phyloP scores from a whole-genome alignment of 768 basidiomycete genomes.

The Leucosporidium creatinivorum region DNA sequence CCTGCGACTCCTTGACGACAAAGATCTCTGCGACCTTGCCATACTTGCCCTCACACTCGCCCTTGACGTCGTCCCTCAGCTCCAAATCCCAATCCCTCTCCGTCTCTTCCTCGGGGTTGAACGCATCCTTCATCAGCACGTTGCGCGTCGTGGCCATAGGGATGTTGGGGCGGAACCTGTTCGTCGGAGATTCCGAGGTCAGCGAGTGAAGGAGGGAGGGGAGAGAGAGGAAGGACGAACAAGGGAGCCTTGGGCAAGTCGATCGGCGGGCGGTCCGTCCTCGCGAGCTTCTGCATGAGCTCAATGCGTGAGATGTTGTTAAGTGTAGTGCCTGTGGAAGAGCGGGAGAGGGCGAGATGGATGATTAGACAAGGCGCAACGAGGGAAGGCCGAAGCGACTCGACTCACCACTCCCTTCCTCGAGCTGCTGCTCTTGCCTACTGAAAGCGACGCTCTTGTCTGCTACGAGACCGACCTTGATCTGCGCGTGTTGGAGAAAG shows the following conservation, averaged over 20 bases:
- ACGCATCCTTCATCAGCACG: slow-evolving; percentile 81
- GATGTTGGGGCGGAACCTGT: slow-evolving; percentile 67
- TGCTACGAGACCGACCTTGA: slow-evolving; percentile 32
- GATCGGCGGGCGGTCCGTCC: slow-evolving; percentile 49
- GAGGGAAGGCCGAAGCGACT: not conserved
- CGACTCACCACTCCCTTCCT: slow-evolving; percentile 71
- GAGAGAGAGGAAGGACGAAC: not conserved
- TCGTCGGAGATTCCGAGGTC: not conserved
- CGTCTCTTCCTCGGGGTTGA: slow-evolving; percentile 94
- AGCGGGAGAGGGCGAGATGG: not conserved
- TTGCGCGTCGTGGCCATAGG: slow-evolving; percentile 44
- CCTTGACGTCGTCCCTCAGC: slow-evolving; percentile 90
- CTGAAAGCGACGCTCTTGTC: slow-evolving; percentile 29
- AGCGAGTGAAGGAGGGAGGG: not conserved
- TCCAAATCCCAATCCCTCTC: slow-evolving; percentile 95
- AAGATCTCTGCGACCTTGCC: slow-evolving; percentile 80
- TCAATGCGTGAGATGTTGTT: slow-evolving; percentile 97
- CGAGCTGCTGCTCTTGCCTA: slow-evolving; percentile 54
- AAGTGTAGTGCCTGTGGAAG: slow-evolving; percentile 74
- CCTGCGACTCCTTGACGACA: slow-evolving; percentile 88
- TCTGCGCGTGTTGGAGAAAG: not conserved
- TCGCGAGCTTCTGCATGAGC: slow-evolving; percentile 99
- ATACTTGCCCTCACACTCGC: slow-evolving; percentile 85
- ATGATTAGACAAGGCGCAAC: not conserved
- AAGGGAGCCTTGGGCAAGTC: slow-evolving; percentile 7